Evolutionary conservation across 2,329 filamentous ascomycete species (phyloP).

Genomic region (Ophiostoma himal-ulmi): DNA sequence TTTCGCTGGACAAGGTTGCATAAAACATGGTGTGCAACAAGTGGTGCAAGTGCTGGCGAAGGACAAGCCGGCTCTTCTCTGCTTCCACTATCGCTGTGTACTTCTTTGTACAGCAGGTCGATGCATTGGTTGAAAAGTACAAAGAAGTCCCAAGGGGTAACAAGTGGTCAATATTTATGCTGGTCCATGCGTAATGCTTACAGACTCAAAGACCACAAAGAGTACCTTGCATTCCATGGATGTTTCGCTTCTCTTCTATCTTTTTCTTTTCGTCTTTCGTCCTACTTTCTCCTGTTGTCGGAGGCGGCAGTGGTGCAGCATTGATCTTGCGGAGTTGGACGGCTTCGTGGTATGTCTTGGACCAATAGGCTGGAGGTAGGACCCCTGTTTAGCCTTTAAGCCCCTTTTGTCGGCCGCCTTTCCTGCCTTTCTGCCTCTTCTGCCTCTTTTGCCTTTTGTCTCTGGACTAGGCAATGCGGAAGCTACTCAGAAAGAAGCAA

Average conservation of each 20-base stretch:
- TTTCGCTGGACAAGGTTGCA: conserved; percentile 5
- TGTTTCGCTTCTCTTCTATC: not conserved
- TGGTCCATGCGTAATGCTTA: not conserved
- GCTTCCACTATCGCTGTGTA: not conserved
- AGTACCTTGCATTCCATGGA: not conserved
- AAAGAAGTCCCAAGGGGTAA: conserved; percentile 4
- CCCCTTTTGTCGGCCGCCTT: conserved; percentile 15
- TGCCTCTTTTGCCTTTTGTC: not conserved
- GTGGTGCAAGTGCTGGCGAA: not conserved
- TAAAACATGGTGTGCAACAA: not conserved
- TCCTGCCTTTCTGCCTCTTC: not conserved
- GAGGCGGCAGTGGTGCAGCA: conserved; percentile 2
- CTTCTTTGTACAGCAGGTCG: not conserved
- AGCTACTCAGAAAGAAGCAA: not conserved
- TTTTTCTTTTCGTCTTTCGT: not conserved
- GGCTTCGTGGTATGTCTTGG: conserved; percentile 6
- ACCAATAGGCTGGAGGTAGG: conserved; percentile 8
- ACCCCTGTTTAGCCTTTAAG: conserved; percentile 18
- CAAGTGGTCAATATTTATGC: not conserved
- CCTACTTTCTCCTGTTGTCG: not conserved
- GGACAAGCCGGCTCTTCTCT: not conserved
- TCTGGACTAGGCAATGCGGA: not conserved
- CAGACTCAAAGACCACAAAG: not conserved
- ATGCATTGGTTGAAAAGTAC: not conserved
- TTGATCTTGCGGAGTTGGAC: conserved; percentile 18